phyloP scores from a whole-genome alignment of 1,284 basidiomycete genomes.

The Erythrobasidium hasegawianum region DNA sequence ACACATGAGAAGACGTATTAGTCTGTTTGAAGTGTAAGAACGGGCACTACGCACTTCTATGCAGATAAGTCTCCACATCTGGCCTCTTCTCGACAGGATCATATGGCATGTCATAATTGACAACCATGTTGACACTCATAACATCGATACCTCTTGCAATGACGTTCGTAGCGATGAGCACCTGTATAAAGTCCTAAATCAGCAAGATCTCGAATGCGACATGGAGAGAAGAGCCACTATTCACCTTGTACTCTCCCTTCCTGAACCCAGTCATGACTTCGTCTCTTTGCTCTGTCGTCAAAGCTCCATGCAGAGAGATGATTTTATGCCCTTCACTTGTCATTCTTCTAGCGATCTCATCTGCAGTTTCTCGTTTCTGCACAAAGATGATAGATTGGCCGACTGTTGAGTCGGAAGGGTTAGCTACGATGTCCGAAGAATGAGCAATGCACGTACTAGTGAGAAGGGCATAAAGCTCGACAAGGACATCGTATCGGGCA shows the following conservation, averaged over 20 bases:
- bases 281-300: slow-evolving; percentile 84
- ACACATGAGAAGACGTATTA: background rate
- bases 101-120: slow-evolving; percentile 80
- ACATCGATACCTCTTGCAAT: slow-evolving; percentile 98
- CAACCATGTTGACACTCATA: slow-evolving; percentile 95
- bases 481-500: slow-evolving; percentile 93
- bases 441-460: slow-evolving; percentile 98
- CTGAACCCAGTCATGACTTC: slow-evolving; percentile 90
- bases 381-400: slow-evolving; percentile 41
- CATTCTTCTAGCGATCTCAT: slow-evolving; percentile 87
- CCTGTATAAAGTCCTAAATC: slow-evolving; percentile 3
- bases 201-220: too few species aligned
- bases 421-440: too few species aligned
- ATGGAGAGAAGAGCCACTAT: too few species aligned
- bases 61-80: slow-evolving; percentile 96
- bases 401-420: too few species aligned
- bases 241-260: slow-evolving; percentile 84
- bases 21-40: background rate
- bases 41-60: slow-evolving; percentile 77
- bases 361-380: slow-evolving; percentile 84
- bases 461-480: slow-evolving; percentile 81
- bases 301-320: slow-evolving; percentile 90
- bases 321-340: slow-evolving; percentile 91
- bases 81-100: slow-evolving; percentile 59
- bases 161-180: slow-evolving; percentile 98